phyloP scores from a whole-genome alignment of 78 protist genomes.

The Protostelium mycophagum region DNA sequence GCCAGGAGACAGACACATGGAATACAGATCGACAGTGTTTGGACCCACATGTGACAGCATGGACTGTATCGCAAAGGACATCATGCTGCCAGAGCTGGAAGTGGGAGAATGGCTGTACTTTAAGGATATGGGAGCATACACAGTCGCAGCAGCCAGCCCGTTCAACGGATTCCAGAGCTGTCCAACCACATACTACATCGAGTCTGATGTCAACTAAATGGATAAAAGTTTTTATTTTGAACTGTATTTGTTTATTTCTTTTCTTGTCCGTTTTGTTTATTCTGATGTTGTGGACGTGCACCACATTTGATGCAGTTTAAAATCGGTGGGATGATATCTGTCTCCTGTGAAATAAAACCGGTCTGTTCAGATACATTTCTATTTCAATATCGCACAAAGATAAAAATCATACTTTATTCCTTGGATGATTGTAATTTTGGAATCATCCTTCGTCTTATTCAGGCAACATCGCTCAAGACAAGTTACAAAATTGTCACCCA shows the following conservation, averaged over 20 bases:
- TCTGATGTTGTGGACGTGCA: no score
- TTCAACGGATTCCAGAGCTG: constrained; percentile 88
- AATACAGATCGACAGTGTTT: constrained; percentile 70
- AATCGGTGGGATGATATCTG: no score
- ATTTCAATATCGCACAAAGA: no score
- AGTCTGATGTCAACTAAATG: background rate
- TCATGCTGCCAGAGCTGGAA: constrained; percentile 75
- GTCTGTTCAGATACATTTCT: no score
- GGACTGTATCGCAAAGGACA: constrained; percentile 73
- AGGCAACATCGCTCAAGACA: no score
- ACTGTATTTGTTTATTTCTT: background rate
- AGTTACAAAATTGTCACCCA: no score
- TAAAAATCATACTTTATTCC: no score
- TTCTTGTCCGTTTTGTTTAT: background rate
- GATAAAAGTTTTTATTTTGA: no score
- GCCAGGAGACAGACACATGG: constrained; percentile 16
- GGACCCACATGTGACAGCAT: constrained; percentile 99
- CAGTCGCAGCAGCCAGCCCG: constrained; percentile 80
- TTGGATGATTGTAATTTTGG: no score
- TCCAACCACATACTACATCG: constrained; percentile 35
- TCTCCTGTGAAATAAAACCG: no score
- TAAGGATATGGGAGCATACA: constrained; percentile 96
- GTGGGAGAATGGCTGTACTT: constrained; percentile 92
- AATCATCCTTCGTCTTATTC: no score
- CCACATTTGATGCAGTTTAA: no score